Conservation (phyloP, 108 stramenopile species). For the Schizochytrium sp. region DNA sequence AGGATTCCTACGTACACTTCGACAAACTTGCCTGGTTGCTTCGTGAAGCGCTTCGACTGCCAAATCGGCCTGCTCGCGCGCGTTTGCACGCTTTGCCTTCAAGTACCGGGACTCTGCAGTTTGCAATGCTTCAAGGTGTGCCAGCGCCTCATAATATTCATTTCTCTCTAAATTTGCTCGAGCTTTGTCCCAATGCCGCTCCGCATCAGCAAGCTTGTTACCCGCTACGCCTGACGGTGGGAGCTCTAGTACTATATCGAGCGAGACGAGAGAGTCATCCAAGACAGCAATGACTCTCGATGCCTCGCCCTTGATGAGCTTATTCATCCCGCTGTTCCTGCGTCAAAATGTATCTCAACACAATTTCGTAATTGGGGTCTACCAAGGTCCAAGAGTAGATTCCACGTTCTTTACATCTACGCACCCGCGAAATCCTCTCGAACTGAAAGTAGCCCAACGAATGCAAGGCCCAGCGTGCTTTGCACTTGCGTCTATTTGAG, state of each 20-base stretch:
- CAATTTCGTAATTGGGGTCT: too few relatives aligned
- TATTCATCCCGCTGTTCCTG: conserved; percentile 25
- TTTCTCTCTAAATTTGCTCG: neutral
- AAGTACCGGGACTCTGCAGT: conserved; percentile 43
- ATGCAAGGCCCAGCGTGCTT: too few relatives aligned
- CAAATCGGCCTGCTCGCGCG: conserved; percentile 6
- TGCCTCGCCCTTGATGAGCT: conserved; percentile 56
- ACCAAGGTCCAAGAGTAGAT: too few relatives aligned
- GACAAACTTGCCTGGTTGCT: conserved; percentile 40
- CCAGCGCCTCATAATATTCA: neutral
- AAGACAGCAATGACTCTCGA: conserved; percentile 46
- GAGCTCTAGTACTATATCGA: conserved; percentile 6
- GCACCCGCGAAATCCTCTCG: too few relatives aligned
- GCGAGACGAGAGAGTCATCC: neutral
- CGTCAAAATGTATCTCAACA: neutral
- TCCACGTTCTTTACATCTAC: too few relatives aligned
- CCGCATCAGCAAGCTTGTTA: conserved; percentile 13
- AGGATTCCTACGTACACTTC: conserved; percentile 22
- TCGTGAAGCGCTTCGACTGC: conserved; percentile 12
- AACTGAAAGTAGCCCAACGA: too few relatives aligned
- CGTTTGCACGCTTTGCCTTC: conserved; percentile 14
- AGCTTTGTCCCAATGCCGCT: neutral
- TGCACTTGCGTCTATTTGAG: too few relatives aligned
- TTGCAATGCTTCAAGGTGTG: neutral
- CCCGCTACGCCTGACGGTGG: conserved; percentile 1